phyloP scores from a whole-genome alignment of 768 basidiomycete species.

The Rhizopogon vesiculosus region DNA sequence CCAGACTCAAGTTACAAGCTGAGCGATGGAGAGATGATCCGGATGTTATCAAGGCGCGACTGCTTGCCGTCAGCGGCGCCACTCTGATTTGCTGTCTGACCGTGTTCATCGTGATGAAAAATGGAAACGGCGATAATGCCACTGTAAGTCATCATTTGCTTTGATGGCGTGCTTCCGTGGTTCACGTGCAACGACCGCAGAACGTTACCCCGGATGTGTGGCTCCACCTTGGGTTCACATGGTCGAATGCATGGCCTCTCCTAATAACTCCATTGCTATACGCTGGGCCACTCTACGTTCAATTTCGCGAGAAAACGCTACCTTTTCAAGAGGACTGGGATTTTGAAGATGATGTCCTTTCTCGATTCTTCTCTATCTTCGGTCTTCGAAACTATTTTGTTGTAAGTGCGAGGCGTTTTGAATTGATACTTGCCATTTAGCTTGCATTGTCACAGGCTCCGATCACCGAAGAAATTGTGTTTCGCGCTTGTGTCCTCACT shows the following conservation, averaged over 20 bases:
- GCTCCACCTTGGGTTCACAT: conserved; percentile 36
- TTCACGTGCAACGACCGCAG: neutral
- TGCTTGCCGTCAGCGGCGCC: conserved; percentile 61
- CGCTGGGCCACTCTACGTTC: conserved; percentile 69
- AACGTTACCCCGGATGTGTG: conserved; percentile 11
- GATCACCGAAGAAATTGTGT: conserved; percentile 89
- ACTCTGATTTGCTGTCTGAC: conserved; percentile 53
- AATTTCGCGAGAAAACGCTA: conserved; percentile 39
- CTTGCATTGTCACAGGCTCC: conserved; percentile 56
- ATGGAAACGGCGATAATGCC: neutral
- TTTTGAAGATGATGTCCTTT: conserved; percentile 33
- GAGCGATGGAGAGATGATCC: conserved; percentile 80
- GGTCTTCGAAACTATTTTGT: conserved; percentile 69
- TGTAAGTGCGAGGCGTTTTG: conserved; percentile 24
- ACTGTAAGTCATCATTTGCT: neutral
- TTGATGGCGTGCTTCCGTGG: neutral
- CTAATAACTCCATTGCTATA: conserved; percentile 72
- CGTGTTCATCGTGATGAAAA: conserved; percentile 41
- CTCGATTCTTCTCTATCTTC: conserved; percentile 43
- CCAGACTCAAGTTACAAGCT: conserved; percentile 26
- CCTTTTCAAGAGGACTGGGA: conserved; percentile 54
- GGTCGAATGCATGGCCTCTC: conserved; percentile 38
- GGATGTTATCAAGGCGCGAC: conserved; percentile 74
- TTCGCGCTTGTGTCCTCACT: conserved; percentile 78
- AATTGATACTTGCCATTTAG: neutral